These are phyloP conservation scores for Ophiostoma montium DNA, from an alignment of 2,329 filamentous ascomycete genomes.

Conservation along the genomic window DNA sequence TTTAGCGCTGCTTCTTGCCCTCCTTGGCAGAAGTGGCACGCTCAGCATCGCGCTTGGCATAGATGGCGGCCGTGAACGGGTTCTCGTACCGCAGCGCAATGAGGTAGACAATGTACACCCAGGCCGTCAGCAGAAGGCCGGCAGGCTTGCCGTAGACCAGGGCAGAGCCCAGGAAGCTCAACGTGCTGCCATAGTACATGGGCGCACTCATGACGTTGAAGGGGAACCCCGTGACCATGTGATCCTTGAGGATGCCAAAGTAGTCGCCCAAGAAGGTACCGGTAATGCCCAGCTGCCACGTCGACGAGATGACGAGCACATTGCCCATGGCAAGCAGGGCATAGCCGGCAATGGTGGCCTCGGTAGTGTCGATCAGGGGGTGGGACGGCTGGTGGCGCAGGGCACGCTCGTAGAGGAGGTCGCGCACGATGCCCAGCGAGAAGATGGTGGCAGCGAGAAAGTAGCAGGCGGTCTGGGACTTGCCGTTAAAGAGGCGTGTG, in stretches of 20 bases:
- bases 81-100: conserved; percentile 79
- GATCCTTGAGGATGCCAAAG: conserved; percentile 95
- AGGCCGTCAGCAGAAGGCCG: conserved; percentile 58
- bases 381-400: conserved; percentile 63
- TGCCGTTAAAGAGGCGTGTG: conserved; percentile 73
- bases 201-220: conserved; percentile 85
- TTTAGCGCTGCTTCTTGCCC: conserved; percentile 38
- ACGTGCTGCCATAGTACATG: conserved; percentile 92
- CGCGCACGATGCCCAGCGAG: conserved; percentile 75
- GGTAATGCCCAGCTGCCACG: conserved; percentile 83
- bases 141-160: conserved; percentile 78
- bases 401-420: conserved; percentile 75
- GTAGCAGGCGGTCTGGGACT: conserved; percentile 72
- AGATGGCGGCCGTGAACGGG: conserved; percentile 87
- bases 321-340: conserved; percentile 64
- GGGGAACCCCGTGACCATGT: conserved; percentile 86
- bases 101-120: conserved; percentile 67
- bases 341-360: conserved; percentile 50
- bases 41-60: conserved; percentile 64
- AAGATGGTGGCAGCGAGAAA: conserved; percentile 81
- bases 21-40: conserved; percentile 27
- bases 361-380: conserved; percentile 50
- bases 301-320: conserved; percentile 72
- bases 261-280: conserved; percentile 97
- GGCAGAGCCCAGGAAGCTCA: conserved; percentile 83